phyloP scores from a whole-genome alignment of 2,329 filamentous ascomycete species.

The Apiospora rasikravindrae region DNA sequence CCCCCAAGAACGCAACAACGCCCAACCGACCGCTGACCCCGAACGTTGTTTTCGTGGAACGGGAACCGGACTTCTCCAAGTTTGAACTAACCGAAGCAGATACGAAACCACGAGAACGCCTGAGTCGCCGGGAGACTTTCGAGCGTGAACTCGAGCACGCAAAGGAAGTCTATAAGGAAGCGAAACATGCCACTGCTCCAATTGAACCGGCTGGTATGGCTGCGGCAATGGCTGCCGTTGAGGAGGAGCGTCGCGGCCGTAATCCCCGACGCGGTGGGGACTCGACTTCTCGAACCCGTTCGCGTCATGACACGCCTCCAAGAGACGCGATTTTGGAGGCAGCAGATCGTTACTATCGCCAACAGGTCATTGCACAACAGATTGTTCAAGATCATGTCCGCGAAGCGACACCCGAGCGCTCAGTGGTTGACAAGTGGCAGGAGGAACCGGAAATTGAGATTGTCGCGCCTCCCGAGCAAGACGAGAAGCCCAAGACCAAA shows the following conservation, averaged over 20 bases:
- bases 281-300: slow-evolving; percentile 41
- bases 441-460: slow-evolving; percentile 49
- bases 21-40: slow-evolving; percentile 53
- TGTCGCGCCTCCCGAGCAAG: slow-evolving; percentile 57
- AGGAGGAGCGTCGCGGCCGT: slow-evolving; percentile 41
- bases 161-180: slow-evolving; percentile 50
- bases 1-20: slow-evolving; percentile 44
- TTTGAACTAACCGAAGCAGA: slow-evolving; percentile 33
- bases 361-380: slow-evolving; percentile 58
- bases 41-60: slow-evolving; percentile 57
- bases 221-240: slow-evolving; percentile 51
- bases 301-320: slow-evolving; percentile 38
- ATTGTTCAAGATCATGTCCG: slow-evolving; percentile 59
- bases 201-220: slow-evolving; percentile 55
- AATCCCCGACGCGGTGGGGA: slow-evolving; percentile 39
- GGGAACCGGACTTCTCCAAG: slow-evolving; percentile 55
- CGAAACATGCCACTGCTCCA: slow-evolving; percentile 54
- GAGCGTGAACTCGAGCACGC: slow-evolving; percentile 54
- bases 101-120: slow-evolving; percentile 41
- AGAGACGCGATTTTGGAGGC: slow-evolving; percentile 59
- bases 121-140: slow-evolving; percentile 57
- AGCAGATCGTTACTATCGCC: slow-evolving; percentile 63
- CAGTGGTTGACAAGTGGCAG: slow-evolving; percentile 61
- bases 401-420: slow-evolving; percentile 55
- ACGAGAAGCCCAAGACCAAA: slow-evolving; percentile 47